phyloP scores from a whole-genome alignment of 2,329 filamentous ascomycete species.

The Tolypocladium ophioglossoides region DNA sequence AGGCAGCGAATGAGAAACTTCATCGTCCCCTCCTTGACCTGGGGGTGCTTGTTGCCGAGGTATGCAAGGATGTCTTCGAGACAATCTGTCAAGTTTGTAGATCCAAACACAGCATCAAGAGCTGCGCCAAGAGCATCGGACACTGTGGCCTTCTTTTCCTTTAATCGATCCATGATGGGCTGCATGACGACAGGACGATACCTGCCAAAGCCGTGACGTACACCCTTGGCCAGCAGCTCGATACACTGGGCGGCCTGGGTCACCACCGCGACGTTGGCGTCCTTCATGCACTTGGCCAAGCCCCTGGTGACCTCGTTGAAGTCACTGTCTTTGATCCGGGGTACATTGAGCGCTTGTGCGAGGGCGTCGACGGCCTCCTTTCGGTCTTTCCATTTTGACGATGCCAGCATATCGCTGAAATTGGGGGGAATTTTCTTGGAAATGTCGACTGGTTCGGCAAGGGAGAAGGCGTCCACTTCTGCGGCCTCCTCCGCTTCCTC shows the following conservation, averaged over 20 bases:
- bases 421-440: conserved; percentile 69
- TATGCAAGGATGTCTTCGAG: conserved; percentile 84
- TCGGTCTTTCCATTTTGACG: conserved; percentile 96
- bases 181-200: conserved; percentile 73
- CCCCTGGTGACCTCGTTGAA: conserved; percentile 76
- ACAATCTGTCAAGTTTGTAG: conserved; percentile 69
- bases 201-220: conserved; percentile 68
- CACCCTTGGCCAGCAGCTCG: conserved; percentile 75
- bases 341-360: conserved; percentile 66
- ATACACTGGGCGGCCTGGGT: conserved; percentile 89
- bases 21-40: conserved; percentile 92
- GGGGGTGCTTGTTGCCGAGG: conserved; percentile 88
- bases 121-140: conserved; percentile 80
- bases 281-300: conserved; percentile 96
- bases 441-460: conserved; percentile 82
- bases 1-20: conserved; percentile 87
- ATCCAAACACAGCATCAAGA: conserved; percentile 57
- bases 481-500: conserved; percentile 36
- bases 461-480: conserved; percentile 71
- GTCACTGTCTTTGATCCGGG: conserved; percentile 82
- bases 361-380: conserved; percentile 88
- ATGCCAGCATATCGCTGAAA: conserved; percentile 74
- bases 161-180: conserved; percentile 88
- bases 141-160: conserved; percentile 91
- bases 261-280: conserved; percentile 92